Percentiles rank a stretch among this genome's conserved stretches.
Evolutionary conservation across 495 filamentous ascomycete species (phyloP).

Genomic region (Aspergillus nidulans): DNA sequence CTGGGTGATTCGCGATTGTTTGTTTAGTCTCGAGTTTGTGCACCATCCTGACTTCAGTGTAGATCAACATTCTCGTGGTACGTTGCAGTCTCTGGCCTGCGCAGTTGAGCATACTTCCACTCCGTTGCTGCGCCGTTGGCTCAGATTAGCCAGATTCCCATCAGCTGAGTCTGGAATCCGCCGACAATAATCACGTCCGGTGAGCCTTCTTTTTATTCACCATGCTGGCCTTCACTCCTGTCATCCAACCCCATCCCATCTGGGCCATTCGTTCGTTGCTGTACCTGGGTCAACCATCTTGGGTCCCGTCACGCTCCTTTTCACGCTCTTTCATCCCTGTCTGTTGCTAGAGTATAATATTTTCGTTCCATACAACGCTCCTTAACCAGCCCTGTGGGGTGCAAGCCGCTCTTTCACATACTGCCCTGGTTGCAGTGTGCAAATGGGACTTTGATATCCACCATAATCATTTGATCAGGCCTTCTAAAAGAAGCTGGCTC

Average conservation of each 20-base stretch:
- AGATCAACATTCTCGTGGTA: conserved; percentile 21
- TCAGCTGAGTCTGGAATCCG: conserved; percentile 16
- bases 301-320: conserved; percentile 7
- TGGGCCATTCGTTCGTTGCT: neutral
- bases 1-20: conserved; percentile 4
- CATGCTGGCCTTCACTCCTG: neutral
- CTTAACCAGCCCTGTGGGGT: neutral
- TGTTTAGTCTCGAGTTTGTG: conserved; percentile 9
- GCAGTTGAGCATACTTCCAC: conserved; percentile 13
- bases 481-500: neutral
- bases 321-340: neutral
- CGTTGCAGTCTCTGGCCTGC: conserved; percentile 2
- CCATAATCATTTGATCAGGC: neutral
- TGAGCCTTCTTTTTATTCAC: conserved; percentile 16
- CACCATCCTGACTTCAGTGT: conserved; percentile 6
- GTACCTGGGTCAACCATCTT: neutral
- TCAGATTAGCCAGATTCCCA: conserved; percentile 16
- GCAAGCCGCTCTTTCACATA: neutral
- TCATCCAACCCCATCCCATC: neutral
- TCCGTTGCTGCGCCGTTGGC: conserved; percentile 10
- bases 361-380: neutral
- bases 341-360: neutral
- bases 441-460: neutral
- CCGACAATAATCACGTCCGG: conserved; percentile 1
- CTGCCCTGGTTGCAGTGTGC: neutral